These are phyloP conservation scores for Rhodofomes roseus DNA, from an alignment of 1,284 basidiomycete genomes.

Conservation along the genomic window DNA sequence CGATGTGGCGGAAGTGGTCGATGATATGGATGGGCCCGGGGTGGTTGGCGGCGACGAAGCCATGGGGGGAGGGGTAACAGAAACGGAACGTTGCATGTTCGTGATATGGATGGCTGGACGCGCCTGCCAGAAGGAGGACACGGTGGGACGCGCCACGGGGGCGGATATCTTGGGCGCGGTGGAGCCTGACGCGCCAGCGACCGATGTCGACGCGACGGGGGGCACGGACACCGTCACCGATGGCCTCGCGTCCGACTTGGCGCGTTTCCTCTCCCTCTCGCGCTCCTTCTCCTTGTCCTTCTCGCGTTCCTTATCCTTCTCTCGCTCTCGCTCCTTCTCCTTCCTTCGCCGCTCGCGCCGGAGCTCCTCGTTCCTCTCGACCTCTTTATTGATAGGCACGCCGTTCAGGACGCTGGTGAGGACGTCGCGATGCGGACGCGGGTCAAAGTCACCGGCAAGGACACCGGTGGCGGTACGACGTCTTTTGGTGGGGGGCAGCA, in stretches of 20 bases:
- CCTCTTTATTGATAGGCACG: slow-evolving; percentile 56
- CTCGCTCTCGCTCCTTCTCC: slow-evolving; percentile 51
- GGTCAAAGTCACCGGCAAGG: slow-evolving; percentile 69
- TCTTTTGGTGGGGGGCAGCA: slow-evolving; percentile 19
- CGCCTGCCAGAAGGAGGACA: slow-evolving; percentile 57
- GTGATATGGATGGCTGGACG: slow-evolving; percentile 67
- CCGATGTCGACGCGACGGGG: slow-evolving; percentile 14
- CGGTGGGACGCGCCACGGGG: slow-evolving; percentile 22
- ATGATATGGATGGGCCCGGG: slow-evolving; percentile 68
- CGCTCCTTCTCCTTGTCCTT: slow-evolving; percentile 42
- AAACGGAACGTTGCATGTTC: slow-evolving; percentile 59
- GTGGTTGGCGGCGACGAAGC: slow-evolving; percentile 64
- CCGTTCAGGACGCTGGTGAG: slow-evolving; percentile 75
- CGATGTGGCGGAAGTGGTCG: slow-evolving; percentile 68
- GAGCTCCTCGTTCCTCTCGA: slow-evolving; percentile 56
- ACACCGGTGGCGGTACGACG: slow-evolving; percentile 71
- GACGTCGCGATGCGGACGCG: slow-evolving; percentile 62
- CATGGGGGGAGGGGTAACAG: slow-evolving; percentile 71
- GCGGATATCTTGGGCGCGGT: slow-evolving; percentile 13
- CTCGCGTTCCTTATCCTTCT: slow-evolving; percentile 48
- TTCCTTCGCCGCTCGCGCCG: slow-evolving; percentile 40
- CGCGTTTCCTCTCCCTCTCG: slow-evolving; percentile 33
- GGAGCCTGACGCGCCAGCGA: slow-evolving; percentile 1
- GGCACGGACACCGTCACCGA: slow-evolving; percentile 12
- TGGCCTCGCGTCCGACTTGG: slow-evolving; percentile 24